These are phyloP conservation scores for Emiliania huxleyi DNA, from an alignment of 78 protist species.

Conservation along the genomic window DNA sequence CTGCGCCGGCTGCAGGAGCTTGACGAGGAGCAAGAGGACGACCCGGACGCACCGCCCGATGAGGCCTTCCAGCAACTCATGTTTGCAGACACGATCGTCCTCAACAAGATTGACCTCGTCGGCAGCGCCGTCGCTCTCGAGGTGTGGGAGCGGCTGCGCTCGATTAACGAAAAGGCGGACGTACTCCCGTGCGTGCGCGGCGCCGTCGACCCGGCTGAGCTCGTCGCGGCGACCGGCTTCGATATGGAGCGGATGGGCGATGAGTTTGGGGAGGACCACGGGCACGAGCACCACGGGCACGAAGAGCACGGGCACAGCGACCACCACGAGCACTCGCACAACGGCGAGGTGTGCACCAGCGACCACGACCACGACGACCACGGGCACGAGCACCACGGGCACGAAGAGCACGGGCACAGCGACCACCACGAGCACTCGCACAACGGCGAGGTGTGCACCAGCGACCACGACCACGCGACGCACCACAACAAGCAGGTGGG, in stretches of 20 bases:
- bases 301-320: not conserved
- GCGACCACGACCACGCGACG: not conserved
- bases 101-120: not conserved
- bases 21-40: not conserved
- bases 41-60: not conserved
- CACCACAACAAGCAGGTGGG: not conserved
- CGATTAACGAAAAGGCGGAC: not conserved
- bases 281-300: too few relatives aligned
- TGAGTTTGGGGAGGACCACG: not conserved
- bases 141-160: not conserved
- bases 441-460: too few relatives aligned
- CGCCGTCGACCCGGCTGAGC: not conserved
- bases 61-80: not conserved
- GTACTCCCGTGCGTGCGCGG: not conserved
- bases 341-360: not conserved
- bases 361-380: constrained; percentile 1
- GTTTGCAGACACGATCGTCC: not conserved
- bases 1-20: not conserved
- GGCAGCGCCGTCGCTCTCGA: not conserved
- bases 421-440: not conserved
- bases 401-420: not conserved
- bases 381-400: not conserved
- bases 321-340: not conserved
- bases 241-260: not conserved
- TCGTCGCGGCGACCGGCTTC: not conserved